Evolutionary conservation across 2,329 filamentous ascomycete species (phyloP).

Genomic region (Paraconiothyrium sp.): DNA sequence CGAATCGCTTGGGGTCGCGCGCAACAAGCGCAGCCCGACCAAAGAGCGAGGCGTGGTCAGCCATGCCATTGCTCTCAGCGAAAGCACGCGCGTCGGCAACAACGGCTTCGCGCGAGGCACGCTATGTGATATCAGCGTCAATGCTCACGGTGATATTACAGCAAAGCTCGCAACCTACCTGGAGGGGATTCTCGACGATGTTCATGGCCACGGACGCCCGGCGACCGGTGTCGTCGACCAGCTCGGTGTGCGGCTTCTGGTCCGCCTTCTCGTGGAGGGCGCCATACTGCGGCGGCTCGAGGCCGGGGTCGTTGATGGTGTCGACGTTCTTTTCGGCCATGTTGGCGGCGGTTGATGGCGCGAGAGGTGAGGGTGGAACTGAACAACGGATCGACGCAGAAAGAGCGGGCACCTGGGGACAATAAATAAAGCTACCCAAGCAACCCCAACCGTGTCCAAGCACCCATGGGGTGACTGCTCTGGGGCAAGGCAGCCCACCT

Average conservation of each 20-base stretch:
- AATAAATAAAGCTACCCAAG: neutral
- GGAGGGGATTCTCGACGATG: conserved; percentile 58
- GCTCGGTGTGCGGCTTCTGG: conserved; percentile 4
- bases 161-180: conserved; percentile 42
- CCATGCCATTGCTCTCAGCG: conserved; percentile 66
- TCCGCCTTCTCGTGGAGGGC: conserved; percentile 9
- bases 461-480: neutral
- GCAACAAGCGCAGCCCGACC: conserved; percentile 78
- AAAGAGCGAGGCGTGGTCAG: conserved; percentile 67
- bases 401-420: neutral
- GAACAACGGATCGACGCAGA: conserved; percentile 1
- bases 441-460: neutral
- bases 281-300: conserved; percentile 7
- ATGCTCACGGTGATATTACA: conserved; percentile 39
- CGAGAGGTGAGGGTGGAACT: neutral
- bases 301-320: conserved; percentile 6
- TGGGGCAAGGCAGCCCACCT: conserved; percentile 6
- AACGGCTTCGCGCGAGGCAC: conserved; percentile 61
- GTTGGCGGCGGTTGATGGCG: neutral
- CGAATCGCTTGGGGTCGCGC: conserved; percentile 71
- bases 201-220: conserved; percentile 57
- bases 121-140: conserved; percentile 44
- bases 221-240: conserved; percentile 34
- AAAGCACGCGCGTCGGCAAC: conserved; percentile 69
- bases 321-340: conserved; percentile 18